A percentile compares a stretch with the other conserved stretches of the same genome.
Conservation (phyloP, 2,329 filamentous ascomycete species). For the Neophaeococcomyces aloes region DNA sequence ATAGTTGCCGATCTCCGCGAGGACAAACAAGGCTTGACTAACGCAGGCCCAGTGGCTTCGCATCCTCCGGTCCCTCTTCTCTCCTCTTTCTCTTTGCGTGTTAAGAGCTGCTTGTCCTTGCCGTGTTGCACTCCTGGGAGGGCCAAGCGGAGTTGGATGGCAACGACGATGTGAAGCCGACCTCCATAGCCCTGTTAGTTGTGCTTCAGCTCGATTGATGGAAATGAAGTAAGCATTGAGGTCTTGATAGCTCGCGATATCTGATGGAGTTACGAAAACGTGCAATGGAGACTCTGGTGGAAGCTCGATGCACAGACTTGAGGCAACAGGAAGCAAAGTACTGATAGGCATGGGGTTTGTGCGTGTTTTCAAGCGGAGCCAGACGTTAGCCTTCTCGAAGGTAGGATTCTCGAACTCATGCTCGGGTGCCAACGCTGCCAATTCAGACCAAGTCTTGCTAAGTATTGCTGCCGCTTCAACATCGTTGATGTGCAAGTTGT, state of each 20-base stretch:
- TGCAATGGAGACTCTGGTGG: slow-evolving; percentile 71
- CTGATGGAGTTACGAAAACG: slow-evolving; percentile 67
- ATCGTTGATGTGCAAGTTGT: slow-evolving; percentile 65
- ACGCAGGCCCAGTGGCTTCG: slow-evolving; percentile 83
- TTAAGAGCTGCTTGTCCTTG: slow-evolving; percentile 51
- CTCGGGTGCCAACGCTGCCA: slow-evolving; percentile 66
- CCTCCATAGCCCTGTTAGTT: slow-evolving; percentile 78
- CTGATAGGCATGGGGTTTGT: slow-evolving; percentile 8
- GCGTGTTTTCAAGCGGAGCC: slow-evolving; percentile 50
- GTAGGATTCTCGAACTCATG: slow-evolving; percentile 63
- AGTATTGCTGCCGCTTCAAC: slow-evolving; percentile 73
- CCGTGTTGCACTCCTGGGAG: slow-evolving; percentile 51
- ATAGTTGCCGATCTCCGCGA: slow-evolving; percentile 78
- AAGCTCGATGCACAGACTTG: slow-evolving; percentile 59
- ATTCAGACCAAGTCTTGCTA: slow-evolving; percentile 63
- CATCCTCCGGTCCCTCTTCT: slow-evolving; percentile 54
- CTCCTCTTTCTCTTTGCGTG: slow-evolving; percentile 54
- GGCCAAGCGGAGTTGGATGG: slow-evolving; percentile 60
- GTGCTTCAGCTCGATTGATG: slow-evolving; percentile 74
- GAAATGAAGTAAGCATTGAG: slow-evolving; percentile 81
- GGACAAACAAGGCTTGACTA: slow-evolving; percentile 75
- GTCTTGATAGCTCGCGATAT: slow-evolving; percentile 69
- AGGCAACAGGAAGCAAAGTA: slow-evolving; percentile 62
- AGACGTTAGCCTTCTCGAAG: slow-evolving; percentile 68
- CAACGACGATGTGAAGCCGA: slow-evolving; percentile 66